Evolutionary conservation across 2,329 filamentous ascomycete species (phyloP).

Genomic region (Plenodomus lindquistii): DNA sequence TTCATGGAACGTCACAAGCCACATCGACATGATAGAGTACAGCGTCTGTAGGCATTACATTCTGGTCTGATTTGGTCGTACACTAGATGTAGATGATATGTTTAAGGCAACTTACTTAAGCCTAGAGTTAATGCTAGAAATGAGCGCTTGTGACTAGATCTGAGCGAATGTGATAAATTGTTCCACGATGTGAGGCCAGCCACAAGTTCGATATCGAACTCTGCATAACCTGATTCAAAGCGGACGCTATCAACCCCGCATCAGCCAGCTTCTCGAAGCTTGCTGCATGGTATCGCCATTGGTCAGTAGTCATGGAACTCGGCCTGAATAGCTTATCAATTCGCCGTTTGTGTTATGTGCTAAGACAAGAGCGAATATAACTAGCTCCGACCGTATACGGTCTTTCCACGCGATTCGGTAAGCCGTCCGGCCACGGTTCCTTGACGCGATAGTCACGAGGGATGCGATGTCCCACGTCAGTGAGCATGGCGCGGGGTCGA

Average conservation of each 20-base stretch:
- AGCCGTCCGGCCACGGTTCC: slow-evolving; percentile 19
- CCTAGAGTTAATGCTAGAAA: not conserved
- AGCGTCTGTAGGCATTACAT: not conserved
- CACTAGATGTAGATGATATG: too few relatives aligned
- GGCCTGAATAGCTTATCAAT: slow-evolving; percentile 10
- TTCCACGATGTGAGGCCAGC: not conserved
- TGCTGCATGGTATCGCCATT: not conserved
- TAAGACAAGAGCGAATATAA: not conserved
- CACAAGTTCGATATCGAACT: slow-evolving; percentile 5
- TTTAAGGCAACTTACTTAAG: not conserved
- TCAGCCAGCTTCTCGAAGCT: slow-evolving; percentile 9
- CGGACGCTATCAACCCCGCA: slow-evolving; percentile 13
- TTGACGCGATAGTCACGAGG: slow-evolving; percentile 27
- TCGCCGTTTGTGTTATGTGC: slow-evolving; percentile 1
- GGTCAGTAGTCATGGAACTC: not conserved
- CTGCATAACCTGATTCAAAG: slow-evolving; percentile 15
- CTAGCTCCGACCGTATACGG: not conserved
- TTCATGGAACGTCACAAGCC: slow-evolving; percentile 13
- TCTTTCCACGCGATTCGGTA: slow-evolving; percentile 21
- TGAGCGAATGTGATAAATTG: not conserved
- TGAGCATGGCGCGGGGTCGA: slow-evolving; percentile 25
- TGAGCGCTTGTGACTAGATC: too few relatives aligned
- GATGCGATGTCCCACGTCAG: slow-evolving; percentile 16
- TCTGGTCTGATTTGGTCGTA: not conserved
- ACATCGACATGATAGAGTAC: not conserved